phyloP scores from a whole-genome alignment of 306 rosid species.

The Biancaea sappan region DNA sequence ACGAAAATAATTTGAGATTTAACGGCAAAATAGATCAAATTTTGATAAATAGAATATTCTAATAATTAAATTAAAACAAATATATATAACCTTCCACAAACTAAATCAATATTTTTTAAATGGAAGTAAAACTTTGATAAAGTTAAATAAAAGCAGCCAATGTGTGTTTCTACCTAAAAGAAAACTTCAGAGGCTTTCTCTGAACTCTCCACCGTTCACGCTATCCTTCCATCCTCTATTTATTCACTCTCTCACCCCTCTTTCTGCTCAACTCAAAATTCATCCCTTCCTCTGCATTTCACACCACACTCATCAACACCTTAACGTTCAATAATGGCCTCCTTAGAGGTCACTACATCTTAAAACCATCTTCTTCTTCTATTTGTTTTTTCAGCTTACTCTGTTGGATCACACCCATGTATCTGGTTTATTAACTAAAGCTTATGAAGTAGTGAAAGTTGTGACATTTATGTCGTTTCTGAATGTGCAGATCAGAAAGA shows the following conservation, averaged over 20 bases:
- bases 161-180: too few species aligned
- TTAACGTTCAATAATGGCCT: conserved; percentile 53
- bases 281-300: conserved; percentile 21
- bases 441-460: neutral
- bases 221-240: conserved; percentile 52
- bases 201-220: conserved; percentile 65
- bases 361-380: too few species aligned
- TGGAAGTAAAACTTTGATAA: too few species aligned
- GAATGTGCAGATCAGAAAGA: conserved; percentile 44
- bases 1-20: too few species aligned
- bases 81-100: too few species aligned
- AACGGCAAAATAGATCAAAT: too few species aligned
- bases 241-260: conserved; percentile 44
- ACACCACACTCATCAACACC: neutral
- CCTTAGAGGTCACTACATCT: conserved; percentile 59
- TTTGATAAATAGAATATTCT: too few species aligned
- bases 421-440: neutral
- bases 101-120: too few species aligned
- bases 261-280: too few species aligned
- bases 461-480: neutral
- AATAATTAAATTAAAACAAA: too few species aligned
- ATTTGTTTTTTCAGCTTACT: neutral
- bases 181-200: too few species aligned
- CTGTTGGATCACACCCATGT: neutral
- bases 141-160: too few species aligned